Evolutionary conservation across 768 basidiomycete genomes (phyloP), one percentile per base, ranked within the genome.

Genomic region (Russula sp.): DNA sequence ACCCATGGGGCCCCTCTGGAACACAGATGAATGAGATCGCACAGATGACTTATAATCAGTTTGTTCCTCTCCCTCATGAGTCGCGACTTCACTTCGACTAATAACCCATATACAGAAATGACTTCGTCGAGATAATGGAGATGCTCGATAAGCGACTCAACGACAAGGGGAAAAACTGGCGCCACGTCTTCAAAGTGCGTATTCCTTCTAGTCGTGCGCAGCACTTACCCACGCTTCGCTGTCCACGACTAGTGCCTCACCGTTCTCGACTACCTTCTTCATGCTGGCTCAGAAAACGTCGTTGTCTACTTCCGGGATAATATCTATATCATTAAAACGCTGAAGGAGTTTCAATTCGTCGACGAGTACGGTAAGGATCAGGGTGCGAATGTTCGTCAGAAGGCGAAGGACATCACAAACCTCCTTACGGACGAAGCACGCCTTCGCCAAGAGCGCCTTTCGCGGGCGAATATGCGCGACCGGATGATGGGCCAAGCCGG

Each of bases 121-220:
- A 98, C 72, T 99, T 99, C 74, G 94, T 98, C 14, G 97, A 99
- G 78, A 92, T 99, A 72, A 98, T 99, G 94, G 97, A 99, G 80
- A 97, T 98, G 93, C 82, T 99, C 55, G 97, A 98, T 77, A 98
- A 99, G 77, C 87, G 97, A 57, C 79, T 99, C 66, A 94, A 94
- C 70, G 97, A 99, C 79, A 98, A 97, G 81, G 97, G 97, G 42
- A 98, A 98, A 85, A 98, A 98, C 72, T 99, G 97, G 97, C 84
- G 96, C 58, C 97, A 99, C 80, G 96, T 98, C 63, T 98, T 97
- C 84, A 98, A 98, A 83, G 93, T 88, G 62, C 64, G 81, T 65
- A 24, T 49, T 11, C 2, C 13, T 18, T 14, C 38, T n/a, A 38
- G 20, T 46, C 36, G 1, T 46, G 42, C 53, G 58, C 48, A 60